Evolutionary conservation across 2,329 filamentous ascomycete genomes (phyloP).

Genomic region (Cercospora zeina): DNA sequence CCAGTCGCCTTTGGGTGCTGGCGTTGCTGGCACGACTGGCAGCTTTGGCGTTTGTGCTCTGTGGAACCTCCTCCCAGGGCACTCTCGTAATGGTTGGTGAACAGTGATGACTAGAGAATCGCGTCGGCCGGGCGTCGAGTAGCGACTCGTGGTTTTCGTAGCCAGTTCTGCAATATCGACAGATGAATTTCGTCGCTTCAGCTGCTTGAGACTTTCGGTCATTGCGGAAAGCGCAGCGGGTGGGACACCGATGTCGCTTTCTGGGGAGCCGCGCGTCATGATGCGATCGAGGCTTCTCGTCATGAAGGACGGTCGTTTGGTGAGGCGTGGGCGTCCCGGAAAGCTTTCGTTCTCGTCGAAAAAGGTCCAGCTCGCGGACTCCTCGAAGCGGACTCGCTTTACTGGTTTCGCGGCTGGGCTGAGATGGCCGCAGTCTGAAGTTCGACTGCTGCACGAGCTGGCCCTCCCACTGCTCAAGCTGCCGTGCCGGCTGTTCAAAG

Average conservation of each 20-base stretch:
- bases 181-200: slow-evolving; percentile 19
- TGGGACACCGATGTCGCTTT: slow-evolving; percentile 18
- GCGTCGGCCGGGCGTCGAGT: slow-evolving; percentile 12
- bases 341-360: slow-evolving; percentile 22
- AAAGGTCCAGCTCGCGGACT: slow-evolving; percentile 26
- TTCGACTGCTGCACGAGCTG: slow-evolving; percentile 24
- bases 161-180: slow-evolving; percentile 16
- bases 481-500: slow-evolving; percentile 21
- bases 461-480: slow-evolving; percentile 23
- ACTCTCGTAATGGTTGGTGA: slow-evolving; percentile 25
- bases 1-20: slow-evolving; percentile 24
- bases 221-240: slow-evolving; percentile 19
- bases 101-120: slow-evolving; percentile 15
- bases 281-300: slow-evolving; percentile 23
- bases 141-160: slow-evolving; percentile 14
- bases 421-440: slow-evolving; percentile 18
- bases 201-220: slow-evolving; percentile 17
- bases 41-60: slow-evolving; percentile 21
- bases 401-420: slow-evolving; percentile 16
- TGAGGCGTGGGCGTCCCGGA: slow-evolving; percentile 12
- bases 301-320: slow-evolving; percentile 22
- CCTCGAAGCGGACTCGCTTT: slow-evolving; percentile 25
- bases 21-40: slow-evolving; percentile 15
- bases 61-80: slow-evolving; percentile 23
- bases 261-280: slow-evolving; percentile 17